Evolutionary conservation across 2,329 filamentous ascomycete genomes (phyloP).

Genomic region (Escovopsis sp.): DNA sequence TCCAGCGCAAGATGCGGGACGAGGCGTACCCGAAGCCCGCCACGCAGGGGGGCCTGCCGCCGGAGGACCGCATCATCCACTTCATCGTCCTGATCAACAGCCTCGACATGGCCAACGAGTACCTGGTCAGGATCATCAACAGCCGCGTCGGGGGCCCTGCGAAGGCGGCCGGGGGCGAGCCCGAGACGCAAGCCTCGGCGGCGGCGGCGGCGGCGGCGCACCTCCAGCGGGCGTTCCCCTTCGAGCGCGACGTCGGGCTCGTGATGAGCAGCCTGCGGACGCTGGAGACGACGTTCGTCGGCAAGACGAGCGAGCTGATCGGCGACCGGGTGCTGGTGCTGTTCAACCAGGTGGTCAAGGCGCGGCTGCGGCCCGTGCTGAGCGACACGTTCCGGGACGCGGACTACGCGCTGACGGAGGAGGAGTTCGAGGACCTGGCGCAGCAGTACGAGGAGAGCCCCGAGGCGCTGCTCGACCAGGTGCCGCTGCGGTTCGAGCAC

Average conservation of each 20-base stretch:
- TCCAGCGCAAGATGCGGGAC: constrained; percentile 94
- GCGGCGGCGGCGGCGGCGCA: constrained; percentile 26
- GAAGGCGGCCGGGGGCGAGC: no score
- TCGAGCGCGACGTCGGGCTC: constrained; percentile 57
- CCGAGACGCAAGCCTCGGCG: constrained; percentile 14
- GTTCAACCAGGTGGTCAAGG: constrained; percentile 76
- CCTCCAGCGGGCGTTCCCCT: constrained; percentile 60
- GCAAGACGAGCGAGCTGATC: constrained; percentile 69
- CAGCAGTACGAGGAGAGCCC: constrained; percentile 35
- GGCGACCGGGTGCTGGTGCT: constrained; percentile 74
- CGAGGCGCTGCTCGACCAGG: constrained; percentile 43
- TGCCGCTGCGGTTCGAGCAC: constrained; percentile 65
- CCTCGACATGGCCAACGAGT: constrained; percentile 82
- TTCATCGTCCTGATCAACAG: constrained; percentile 95
- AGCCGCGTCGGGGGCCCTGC: constrained; percentile 36
- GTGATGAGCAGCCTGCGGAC: constrained; percentile 54
- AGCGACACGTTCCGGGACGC: constrained; percentile 82
- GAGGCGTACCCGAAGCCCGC: constrained; percentile 77
- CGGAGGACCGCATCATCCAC: constrained; percentile 73
- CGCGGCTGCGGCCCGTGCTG: constrained; percentile 69
- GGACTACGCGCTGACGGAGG: constrained; percentile 61
- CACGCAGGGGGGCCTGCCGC: constrained; percentile 67
- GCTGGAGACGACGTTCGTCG: constrained; percentile 57
- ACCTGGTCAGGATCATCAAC: constrained; percentile 72
- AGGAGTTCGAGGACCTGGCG: constrained; percentile 43